Evolutionary conservation across 2,329 filamentous ascomycete species (phyloP), one percentile per base, ranked within the genome.

Genomic region (Trichocomaceae sp.): DNA sequence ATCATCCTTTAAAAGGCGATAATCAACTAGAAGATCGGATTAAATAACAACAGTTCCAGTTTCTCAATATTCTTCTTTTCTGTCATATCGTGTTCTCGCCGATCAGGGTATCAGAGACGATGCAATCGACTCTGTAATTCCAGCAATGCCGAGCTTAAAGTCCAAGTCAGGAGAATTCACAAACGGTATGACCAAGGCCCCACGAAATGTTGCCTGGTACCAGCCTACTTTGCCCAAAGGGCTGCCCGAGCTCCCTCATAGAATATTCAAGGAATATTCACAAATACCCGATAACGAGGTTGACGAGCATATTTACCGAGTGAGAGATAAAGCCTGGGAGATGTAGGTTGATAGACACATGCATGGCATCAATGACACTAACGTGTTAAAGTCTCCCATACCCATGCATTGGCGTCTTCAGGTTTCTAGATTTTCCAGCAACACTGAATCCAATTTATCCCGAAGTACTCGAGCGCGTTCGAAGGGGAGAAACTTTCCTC

Each of bases 391-490:
- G 46, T 35, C 22, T 39, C 48, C 72, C 71, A 4, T 78, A 75
- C 58, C 71, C 75, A 1, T 77, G 75, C 57, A 67, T 77, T 29
- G 74, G 74, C 15, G 66, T 67, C 20, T 73, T 72, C 58, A 68
- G 70, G 23, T 77, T 77, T 59, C 63, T 77, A 1, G 67, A 73
- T 42, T 69, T 76, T 13, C 67, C 70, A 45, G 60, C 76, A 5
- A 57, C 69, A 1, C 56, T 51, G 1, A 67, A 63, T 53, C 63
- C 61, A 48, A 62, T 60, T 35, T 77, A 70, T 60, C 55, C 60
- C 8, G 58, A 60, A 31, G 63, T 67, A 22, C 44, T 64, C 2
- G n/a, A 42, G 39, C 62, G 47, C 39, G 57, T 66, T 31, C 60
- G 57, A 42, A 44, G 6, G 47, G 63, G 58, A 57, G 61, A 46